Evolutionary conservation across 805 yeast genomes (phyloP).

Genomic region (Candida sonorensis): DNA sequence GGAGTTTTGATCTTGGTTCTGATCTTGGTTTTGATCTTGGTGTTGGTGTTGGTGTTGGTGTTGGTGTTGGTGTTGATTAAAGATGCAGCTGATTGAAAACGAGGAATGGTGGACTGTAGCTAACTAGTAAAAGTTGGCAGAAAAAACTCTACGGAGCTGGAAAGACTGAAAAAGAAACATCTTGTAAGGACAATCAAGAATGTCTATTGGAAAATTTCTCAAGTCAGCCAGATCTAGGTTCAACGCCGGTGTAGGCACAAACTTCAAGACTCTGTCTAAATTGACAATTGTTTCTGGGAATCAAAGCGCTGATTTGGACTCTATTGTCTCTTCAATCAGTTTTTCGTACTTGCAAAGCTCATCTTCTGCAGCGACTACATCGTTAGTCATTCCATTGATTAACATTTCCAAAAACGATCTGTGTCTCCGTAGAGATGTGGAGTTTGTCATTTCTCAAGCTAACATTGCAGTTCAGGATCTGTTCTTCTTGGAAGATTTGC

Average conservation of each 20-base stretch:
- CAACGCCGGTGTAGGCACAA: no score
- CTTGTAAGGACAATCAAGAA: no score
- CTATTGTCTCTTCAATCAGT: conserved; percentile 69
- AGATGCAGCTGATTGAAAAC: no score
- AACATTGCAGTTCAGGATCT: conserved; percentile 43
- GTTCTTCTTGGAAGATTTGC: conserved; percentile 63
- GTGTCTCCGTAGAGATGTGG: conserved; percentile 63
- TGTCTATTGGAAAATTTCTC: conserved; percentile 2
- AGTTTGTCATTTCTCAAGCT: conserved; percentile 40
- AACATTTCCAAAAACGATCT: conserved; percentile 68
- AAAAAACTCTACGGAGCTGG: no score
- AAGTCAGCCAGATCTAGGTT: conserved; percentile 3
- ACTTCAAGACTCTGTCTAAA: conserved; percentile 1
- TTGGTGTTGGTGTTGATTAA: no score
- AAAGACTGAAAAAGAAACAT: no score
- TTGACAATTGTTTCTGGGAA: conserved; percentile 61
- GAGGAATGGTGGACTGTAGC: no score
- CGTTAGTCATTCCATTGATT: conserved; percentile 59
- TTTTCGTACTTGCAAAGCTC: conserved; percentile 71
- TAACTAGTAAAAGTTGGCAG: no score
- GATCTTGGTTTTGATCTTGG: no score
- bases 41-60: no score
- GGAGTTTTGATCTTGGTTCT: no score
- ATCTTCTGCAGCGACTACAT: no score
- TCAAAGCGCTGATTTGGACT: conserved; percentile 85